These are phyloP conservation scores for Fusarium floridanum DNA, from an alignment of 2,329 filamentous ascomycete genomes.

Conservation along the genomic window DNA sequence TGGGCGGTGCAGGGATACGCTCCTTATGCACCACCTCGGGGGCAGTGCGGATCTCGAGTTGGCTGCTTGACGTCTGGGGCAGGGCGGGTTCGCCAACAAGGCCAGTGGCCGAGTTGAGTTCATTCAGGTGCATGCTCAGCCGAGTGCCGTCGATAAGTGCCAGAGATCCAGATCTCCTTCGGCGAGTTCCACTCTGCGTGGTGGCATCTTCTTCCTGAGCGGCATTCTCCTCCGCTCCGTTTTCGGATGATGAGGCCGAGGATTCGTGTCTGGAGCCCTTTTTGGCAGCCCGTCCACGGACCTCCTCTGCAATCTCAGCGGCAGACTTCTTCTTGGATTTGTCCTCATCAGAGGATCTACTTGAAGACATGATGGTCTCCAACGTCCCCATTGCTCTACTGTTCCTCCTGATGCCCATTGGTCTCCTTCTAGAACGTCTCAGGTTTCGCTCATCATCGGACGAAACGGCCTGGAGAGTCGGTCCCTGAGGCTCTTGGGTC, in stretches of 20 bases:
- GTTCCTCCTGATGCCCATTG: conserved; percentile 58
- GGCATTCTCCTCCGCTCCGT: conserved; percentile 47
- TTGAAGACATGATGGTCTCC: conserved; percentile 76
- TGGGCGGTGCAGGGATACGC: conserved; percentile 26
- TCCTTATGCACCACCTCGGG: conserved; percentile 45
- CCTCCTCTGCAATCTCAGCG: conserved; percentile 66
- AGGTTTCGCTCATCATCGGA: conserved; percentile 67
- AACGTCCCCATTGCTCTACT: conserved; percentile 72
- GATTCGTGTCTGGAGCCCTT: conserved; percentile 54
- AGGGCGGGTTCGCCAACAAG: conserved; percentile 69
- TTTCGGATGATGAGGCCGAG: conserved; percentile 47
- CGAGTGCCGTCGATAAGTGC: conserved; percentile 55
- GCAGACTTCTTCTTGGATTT: conserved; percentile 71
- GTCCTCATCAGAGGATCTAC: conserved; percentile 73
- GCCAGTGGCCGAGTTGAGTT: conserved; percentile 51
- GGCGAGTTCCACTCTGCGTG: conserved; percentile 36
- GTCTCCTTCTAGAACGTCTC: conserved; percentile 55
- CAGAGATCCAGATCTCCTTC: conserved; percentile 50
- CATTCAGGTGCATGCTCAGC: conserved; percentile 47
- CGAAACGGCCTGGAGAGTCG: conserved; percentile 69
- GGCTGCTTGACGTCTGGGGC: conserved; percentile 67
- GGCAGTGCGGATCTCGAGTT: conserved; percentile 61
- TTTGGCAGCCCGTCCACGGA: conserved; percentile 62
- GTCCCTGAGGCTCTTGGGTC: conserved; percentile 56
- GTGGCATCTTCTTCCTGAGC: conserved; percentile 31